Evolutionary conservation across 2,329 filamentous ascomycete species (phyloP).

Genomic region (Aspergillus sp.): DNA sequence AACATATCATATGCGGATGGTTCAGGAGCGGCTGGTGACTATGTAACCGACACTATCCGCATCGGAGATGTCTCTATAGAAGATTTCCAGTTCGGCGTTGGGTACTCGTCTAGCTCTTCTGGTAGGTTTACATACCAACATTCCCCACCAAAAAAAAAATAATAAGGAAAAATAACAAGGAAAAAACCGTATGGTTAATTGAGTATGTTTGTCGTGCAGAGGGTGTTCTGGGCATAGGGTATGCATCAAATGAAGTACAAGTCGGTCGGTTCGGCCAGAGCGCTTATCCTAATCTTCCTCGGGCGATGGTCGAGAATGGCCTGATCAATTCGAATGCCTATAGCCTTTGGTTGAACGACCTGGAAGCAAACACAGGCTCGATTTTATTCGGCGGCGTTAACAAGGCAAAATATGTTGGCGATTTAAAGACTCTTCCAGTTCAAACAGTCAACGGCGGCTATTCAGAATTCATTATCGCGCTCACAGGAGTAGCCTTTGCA

Average conservation of each 20-base stretch:
- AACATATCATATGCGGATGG: slow-evolving; percentile 86
- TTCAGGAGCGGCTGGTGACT: slow-evolving; percentile 69
- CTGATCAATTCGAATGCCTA: slow-evolving; percentile 61
- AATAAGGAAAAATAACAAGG: no score
- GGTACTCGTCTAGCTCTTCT: slow-evolving; percentile 48
- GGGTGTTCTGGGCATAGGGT: slow-evolving; percentile 82
- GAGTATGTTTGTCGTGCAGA: slow-evolving; percentile 35
- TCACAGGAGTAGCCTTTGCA: slow-evolving; percentile 51
- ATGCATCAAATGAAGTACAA: slow-evolving; percentile 62
- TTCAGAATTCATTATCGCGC: slow-evolving; percentile 61
- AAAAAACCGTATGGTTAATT: no score
- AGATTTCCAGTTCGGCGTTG: slow-evolving; percentile 54
- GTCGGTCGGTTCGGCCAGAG: slow-evolving; percentile 45
- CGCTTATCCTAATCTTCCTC: slow-evolving; percentile 63
- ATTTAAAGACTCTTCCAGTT: slow-evolving; percentile 61
- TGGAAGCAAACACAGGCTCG: slow-evolving; percentile 57
- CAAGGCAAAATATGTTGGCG: slow-evolving; percentile 55
- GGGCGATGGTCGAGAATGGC: slow-evolving; percentile 55
- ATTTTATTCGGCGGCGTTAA: slow-evolving; percentile 73
- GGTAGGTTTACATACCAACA: slow-evolving; percentile 16
- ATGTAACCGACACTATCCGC: slow-evolving; percentile 65
- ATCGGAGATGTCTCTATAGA: slow-evolving; percentile 46
- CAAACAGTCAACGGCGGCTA: slow-evolving; percentile 47
- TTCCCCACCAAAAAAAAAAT: no score
- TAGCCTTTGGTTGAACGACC: slow-evolving; percentile 69